phyloP scores from a whole-genome alignment of 805 yeast genomes.

The Suhomyces faveliae region DNA sequence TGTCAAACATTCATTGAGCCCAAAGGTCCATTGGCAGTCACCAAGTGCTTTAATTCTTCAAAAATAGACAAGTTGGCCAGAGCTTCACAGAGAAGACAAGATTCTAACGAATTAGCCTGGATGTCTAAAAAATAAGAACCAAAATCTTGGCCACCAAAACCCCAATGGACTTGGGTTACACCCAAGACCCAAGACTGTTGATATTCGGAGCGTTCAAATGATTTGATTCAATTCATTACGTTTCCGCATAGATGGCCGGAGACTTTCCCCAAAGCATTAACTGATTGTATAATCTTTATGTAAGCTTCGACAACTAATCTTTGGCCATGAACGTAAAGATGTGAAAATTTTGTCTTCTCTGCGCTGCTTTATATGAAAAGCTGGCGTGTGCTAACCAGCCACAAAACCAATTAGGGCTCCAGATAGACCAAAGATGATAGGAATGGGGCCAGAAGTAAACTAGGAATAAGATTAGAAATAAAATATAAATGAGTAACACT shows the following conservation, averaged over 20 bases:
- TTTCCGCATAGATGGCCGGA: conserved; percentile 80
- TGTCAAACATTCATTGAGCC: not conserved
- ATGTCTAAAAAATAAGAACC: not conserved
- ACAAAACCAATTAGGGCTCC: not conserved
- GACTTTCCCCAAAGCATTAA: conserved; percentile 82
- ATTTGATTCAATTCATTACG: conserved; percentile 35
- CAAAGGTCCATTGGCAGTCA: not conserved
- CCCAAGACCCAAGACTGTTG: not conserved
- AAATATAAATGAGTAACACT: no score
- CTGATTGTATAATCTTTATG: conserved; percentile 42
- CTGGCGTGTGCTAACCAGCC: not conserved
- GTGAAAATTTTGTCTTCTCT: conserved; percentile 10
- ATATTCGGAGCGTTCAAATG: conserved; percentile 19
- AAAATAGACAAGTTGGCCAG: conserved; percentile 13
- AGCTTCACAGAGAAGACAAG: conserved; percentile 19
- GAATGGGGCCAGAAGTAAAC: not conserved
- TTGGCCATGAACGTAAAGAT: conserved; percentile 59
- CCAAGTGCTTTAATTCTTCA: not conserved
- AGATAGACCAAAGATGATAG: not conserved
- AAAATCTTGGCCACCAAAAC: not conserved
- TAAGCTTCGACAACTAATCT: conserved; percentile 79
- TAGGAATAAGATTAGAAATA: not conserved
- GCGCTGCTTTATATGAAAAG: not conserved
- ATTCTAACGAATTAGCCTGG: conserved; percentile 9
- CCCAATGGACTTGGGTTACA: not conserved